Conservation (phyloP, 768 basidiomycete species). For the Agrocybe praecox region DNA sequence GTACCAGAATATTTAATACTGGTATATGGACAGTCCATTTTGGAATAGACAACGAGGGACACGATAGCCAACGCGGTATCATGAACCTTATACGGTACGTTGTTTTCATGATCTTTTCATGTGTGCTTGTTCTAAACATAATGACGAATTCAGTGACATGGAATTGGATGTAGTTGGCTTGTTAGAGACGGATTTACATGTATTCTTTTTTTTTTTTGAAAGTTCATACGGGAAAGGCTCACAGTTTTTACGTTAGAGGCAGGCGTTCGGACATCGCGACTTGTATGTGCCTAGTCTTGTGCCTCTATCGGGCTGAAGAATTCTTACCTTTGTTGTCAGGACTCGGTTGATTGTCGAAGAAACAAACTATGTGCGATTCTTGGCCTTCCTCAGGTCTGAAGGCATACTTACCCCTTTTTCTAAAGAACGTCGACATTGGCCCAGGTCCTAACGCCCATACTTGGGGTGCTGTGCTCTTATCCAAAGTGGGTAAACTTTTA, state of each 20-base stretch:
- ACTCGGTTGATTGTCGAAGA: slow-evolving; percentile 79
- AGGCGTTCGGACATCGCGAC: slow-evolving; percentile 80
- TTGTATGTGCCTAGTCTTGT: slow-evolving; percentile 45
- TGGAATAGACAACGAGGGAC: slow-evolving; percentile 73
- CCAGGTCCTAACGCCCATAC: slow-evolving; percentile 89
- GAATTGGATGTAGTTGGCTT: slow-evolving; percentile 84
- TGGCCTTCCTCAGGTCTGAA: not conserved
- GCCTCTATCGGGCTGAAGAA: slow-evolving; percentile 1
- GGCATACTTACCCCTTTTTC: not conserved
- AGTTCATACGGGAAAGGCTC: not conserved
- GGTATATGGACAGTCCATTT: slow-evolving; percentile 96
- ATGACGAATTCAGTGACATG: slow-evolving; percentile 57
- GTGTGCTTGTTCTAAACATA: not conserved
- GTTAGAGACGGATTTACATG: slow-evolving; percentile 85
- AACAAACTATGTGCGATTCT: slow-evolving; percentile 71
- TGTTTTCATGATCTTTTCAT: not conserved
- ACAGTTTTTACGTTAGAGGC: slow-evolving; percentile 29
- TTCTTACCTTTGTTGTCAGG: slow-evolving; percentile 33
- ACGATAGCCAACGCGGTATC: slow-evolving; percentile 73
- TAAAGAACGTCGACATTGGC: slow-evolving; percentile 83
- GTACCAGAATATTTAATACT: slow-evolving; percentile 69
- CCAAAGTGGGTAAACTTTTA: slow-evolving; percentile 52
- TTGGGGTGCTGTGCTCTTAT: slow-evolving; percentile 84
- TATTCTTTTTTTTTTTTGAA: slow-evolving; percentile 37
- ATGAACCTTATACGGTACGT: slow-evolving; percentile 48